A percentile compares a stretch with the other conserved stretches of the same genome.
Conservation (phyloP, 2,329 filamentous ascomycete genomes). For the Nemania diffusa region DNA sequence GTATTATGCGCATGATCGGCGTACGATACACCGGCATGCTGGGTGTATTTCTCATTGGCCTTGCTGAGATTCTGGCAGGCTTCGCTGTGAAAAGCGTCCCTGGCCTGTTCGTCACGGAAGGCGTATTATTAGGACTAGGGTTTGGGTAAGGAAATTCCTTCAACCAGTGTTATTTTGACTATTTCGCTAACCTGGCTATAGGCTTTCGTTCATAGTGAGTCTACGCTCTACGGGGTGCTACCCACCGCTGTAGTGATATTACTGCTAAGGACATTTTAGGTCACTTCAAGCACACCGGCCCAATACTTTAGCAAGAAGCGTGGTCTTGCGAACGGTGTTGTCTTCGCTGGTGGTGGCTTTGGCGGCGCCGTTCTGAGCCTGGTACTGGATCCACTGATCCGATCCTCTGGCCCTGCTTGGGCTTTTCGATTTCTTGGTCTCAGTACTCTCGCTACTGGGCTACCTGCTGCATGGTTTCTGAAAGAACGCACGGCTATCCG, state of each 20-base stretch:
- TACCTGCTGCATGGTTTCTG: slow-evolving; percentile 59
- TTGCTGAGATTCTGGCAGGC: slow-evolving; percentile 41
- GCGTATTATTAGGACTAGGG: slow-evolving; percentile 34
- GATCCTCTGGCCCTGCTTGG: slow-evolving; percentile 53
- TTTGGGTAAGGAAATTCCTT: slow-evolving; percentile 35
- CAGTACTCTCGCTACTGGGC: slow-evolving; percentile 56
- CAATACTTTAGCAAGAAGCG: slow-evolving; percentile 66
- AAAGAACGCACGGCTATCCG: slow-evolving; percentile 54
- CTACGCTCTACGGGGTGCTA: not conserved
- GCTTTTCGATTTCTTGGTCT: slow-evolving; percentile 57
- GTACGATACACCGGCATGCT: slow-evolving; percentile 35
- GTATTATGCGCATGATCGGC: slow-evolving; percentile 34
- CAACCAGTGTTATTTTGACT: not conserved
- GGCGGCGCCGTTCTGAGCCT: slow-evolving; percentile 65
- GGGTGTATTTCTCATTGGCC: slow-evolving; percentile 29
- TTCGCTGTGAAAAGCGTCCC: slow-evolving; percentile 51
- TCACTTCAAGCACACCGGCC: slow-evolving; percentile 59
- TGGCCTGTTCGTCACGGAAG: slow-evolving; percentile 50
- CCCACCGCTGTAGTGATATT: not conserved
- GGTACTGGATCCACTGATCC: slow-evolving; percentile 59
- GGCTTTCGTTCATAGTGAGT: slow-evolving; percentile 37
- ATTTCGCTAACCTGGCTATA: slow-evolving; percentile 18
- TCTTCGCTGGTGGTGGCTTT: slow-evolving; percentile 65
- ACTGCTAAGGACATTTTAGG: slow-evolving; percentile 41
- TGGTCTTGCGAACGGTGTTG: slow-evolving; percentile 65